Conservation (phyloP, 768 basidiomycete genomes). For the Auriscalpium orientale region DNA sequence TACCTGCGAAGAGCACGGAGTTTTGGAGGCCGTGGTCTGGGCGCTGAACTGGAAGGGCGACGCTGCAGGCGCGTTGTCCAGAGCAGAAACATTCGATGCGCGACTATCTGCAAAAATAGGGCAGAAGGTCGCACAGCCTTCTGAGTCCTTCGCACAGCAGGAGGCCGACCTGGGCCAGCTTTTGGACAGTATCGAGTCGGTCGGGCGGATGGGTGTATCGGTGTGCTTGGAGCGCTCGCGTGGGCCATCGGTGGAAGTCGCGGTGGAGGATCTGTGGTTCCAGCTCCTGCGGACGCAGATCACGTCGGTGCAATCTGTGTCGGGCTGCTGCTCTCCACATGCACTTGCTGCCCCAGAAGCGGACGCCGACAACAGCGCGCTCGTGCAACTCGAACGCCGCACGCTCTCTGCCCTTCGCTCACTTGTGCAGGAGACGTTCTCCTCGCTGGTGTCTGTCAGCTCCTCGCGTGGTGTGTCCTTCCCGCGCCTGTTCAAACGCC, state of each 20-base stretch:
- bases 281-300: constrained; percentile 77
- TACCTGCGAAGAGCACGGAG: constrained; percentile 59
- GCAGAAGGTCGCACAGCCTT: constrained; percentile 23
- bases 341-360: constrained; percentile 3
- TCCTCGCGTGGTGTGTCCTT: constrained; percentile 63
- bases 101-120: constrained; percentile 39
- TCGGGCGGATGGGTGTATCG: constrained; percentile 53
- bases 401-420: constrained; percentile 52
- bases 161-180: constrained; percentile 23
- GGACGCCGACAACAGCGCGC: constrained; percentile 14
- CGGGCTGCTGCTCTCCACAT: constrained; percentile 30
- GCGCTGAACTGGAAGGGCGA: constrained; percentile 56
- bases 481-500: constrained; percentile 84
- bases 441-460: constrained; percentile 75
- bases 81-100: constrained; percentile 53
- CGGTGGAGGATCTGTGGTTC: constrained; percentile 85
- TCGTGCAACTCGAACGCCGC: constrained; percentile 19
- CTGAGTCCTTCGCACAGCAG: constrained; percentile 2
- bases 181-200: constrained; percentile 45
- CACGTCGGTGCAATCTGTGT: constrained; percentile 64
- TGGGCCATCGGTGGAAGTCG: constrained; percentile 29
- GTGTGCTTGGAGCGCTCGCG: constrained; percentile 66
- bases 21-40: constrained; percentile 81
- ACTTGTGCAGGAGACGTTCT: constrained; percentile 80
- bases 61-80: constrained; percentile 56